Base-by-base conservation (phyloP, 495 filamentous ascomycete species). In the Staphylotrichum longicolle region DNA sequence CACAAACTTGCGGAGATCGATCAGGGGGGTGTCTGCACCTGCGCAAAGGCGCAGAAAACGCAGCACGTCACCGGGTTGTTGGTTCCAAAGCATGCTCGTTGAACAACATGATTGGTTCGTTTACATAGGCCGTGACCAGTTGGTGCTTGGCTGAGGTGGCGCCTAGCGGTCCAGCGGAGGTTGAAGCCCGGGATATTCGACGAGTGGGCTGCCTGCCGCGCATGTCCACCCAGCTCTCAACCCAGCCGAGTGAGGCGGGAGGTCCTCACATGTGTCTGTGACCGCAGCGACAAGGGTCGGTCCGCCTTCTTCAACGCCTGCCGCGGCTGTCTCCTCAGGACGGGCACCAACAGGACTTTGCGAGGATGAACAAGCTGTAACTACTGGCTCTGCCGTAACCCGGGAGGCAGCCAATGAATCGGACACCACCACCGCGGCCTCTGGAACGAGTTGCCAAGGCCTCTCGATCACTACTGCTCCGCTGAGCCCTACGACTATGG, bases 231-330 rank as follows among this genome's bases (percentile, higher is more conserved):
- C 33, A 34, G 30, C 32, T 56, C 27, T 56, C 30, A 35, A 5
- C 54, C 54, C n/a, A 41, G 41, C 30, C 41, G 41, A 15, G 35
- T 34, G 6, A 30, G 54, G 35, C 11, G 34, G 30, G 41, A 56
- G 30, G 54, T 56, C 41, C n/a, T 27, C 5, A 45, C 45, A 0
- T 56, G 54, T 41, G 41, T 56, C 11, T 56, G 54, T 41, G 4
- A 34, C n/a, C 54, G 27, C 20, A 12, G 20, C 41, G 5, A 56
- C 54, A 30, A 46, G 41, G 41, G 54, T 8, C 46, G 54, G 54
- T 56, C 45, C 15, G 9, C 54, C 40, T 56, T 45, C 54, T 12
- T 56, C 41, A 32, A 56, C 30, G 14, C 54, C 41, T 56, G 41
- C 54, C 41, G 41, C 14, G 41, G 53, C 27, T 45, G 41, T 34